Evolutionary conservation across 2,329 filamentous ascomycete genomes (phyloP), one percentile per base, ranked within the genome.

Genomic region (Arthrobotrys musiformis): DNA sequence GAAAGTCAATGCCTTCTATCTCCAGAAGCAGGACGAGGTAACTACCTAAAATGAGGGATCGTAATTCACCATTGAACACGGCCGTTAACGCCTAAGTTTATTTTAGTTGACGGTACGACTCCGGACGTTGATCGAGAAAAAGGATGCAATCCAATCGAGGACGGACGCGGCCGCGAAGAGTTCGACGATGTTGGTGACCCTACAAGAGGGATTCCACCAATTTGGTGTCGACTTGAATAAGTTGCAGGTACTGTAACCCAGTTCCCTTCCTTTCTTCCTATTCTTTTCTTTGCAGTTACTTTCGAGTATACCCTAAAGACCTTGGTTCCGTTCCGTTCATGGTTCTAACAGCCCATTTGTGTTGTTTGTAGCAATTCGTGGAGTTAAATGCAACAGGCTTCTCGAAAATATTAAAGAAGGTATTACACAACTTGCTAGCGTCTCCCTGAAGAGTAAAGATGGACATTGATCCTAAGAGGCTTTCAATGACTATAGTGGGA

Each of bases 21-120:
- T 98, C 37, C 95, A 98, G 83, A 99, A 99, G 83, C 95, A 99
- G 85, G 94, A 93, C 63, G 95, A 99, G 89, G 93, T 97, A 86
- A 79, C n/a, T 33, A 3, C 6, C 22, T 2, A 40, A 44, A 30
- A 58, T 40, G 9, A 17, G 28, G 28, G 28, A n/a, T 15, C 1
- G 28, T 22, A 19, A 19, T 19, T 4, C 40, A 19, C 19, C 24
- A 24, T 62, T 4, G 22, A 13, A 15, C 24, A 1, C 28, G 6
- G 13, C 19, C 30, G 26, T 60, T 78, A 78, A 78, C 24, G 26
- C 40, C 9, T 17, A 67, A 78, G 15, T 69, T n/a, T 54, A 56
- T 9, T 40, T 13, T 81, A 97, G 93, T 92, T 98, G 84, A 96
- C 97, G 84, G 89, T 98, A 67, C 92, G 95, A 9, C 88, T 99